These are phyloP conservation scores for Verbena officinalis DNA, from an alignment of 257 asterid species.

Conservation along the genomic window DNA sequence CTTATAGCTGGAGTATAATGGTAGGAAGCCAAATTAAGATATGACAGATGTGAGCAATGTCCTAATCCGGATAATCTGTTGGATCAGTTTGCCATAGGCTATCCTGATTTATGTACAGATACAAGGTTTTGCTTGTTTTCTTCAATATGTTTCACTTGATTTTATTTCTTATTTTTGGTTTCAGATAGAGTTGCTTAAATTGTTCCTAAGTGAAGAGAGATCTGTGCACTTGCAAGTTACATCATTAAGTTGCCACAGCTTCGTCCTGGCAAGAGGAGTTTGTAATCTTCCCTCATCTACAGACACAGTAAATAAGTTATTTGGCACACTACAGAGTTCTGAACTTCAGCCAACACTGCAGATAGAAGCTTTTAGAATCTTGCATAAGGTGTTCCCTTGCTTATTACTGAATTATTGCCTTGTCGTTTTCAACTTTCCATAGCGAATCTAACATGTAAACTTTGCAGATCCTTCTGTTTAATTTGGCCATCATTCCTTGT, in stretches of 20 bases:
- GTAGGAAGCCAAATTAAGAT: conserved; percentile 3
- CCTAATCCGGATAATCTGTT: conserved; percentile 9
- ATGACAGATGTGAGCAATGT: conserved; percentile 12
- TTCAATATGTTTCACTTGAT: conserved; percentile 17
- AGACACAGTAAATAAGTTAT: conserved; percentile 44
- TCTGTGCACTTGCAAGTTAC: conserved; percentile 57
- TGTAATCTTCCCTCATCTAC: conserved; percentile 45
- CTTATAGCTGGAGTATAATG: conserved; percentile 2
- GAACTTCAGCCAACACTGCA: conserved; percentile 53
- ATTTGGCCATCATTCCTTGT: conserved; percentile 45
- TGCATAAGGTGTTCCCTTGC: conserved; percentile 59
- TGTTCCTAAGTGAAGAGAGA: conserved; percentile 54
- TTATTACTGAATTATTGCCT: conserved; percentile 30
- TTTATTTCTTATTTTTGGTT: conserved; percentile 30
- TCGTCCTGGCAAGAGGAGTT: conserved; percentile 50
- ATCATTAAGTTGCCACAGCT: conserved; percentile 59
- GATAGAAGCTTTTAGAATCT: conserved; percentile 57
- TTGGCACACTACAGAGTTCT: conserved; percentile 46
- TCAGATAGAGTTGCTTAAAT: conserved; percentile 63
- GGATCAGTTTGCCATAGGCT: conserved; percentile 8
- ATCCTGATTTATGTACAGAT: conserved; percentile 3
- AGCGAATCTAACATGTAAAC: conserved; percentile 26
- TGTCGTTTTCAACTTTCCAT: neutral
- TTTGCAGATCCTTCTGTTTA: conserved; percentile 56
- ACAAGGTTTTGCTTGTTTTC: conserved; percentile 9